phyloP scores from a whole-genome alignment of 2,329 filamentous ascomycete genomes.

The Ploettnerulaceae sp. region DNA sequence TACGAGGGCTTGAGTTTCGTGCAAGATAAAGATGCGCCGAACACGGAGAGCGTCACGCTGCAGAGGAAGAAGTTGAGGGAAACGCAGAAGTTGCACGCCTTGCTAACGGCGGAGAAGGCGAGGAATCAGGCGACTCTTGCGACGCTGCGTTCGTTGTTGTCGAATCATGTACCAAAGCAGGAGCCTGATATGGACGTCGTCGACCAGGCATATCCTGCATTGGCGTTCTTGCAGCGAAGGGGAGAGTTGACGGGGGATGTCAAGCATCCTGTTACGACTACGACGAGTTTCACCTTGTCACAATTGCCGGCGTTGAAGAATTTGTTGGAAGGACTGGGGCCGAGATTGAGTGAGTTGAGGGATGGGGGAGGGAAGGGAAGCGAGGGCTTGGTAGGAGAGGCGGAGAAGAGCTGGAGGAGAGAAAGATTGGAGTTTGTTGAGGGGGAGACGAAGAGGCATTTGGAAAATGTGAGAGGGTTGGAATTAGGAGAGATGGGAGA shows the following conservation, averaged over 20 bases:
- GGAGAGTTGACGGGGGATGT: conserved; percentile 48
- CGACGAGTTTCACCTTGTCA: conserved; percentile 71
- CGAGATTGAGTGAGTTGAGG: conserved; percentile 50
- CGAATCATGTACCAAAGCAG: conserved; percentile 41
- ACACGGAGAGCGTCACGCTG: conserved; percentile 62
- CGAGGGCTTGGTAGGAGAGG: conserved; percentile 33
- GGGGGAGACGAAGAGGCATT: conserved; percentile 66
- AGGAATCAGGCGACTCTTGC: conserved; percentile 67
- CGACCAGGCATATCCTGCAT: conserved; percentile 27
- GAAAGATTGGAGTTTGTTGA: conserved; percentile 82
- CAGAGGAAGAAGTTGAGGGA: conserved; percentile 72
- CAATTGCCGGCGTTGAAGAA: conserved; percentile 76
- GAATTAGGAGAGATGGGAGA: conserved; percentile 59
- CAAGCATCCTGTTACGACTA: conserved; percentile 59
- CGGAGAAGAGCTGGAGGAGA: conserved; percentile 56
- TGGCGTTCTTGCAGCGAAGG: conserved; percentile 55
- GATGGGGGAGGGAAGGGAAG: conserved; percentile 37
- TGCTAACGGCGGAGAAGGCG: conserved; percentile 63
- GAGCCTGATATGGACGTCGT: conserved; percentile 16
- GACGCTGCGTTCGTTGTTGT: conserved; percentile 57
- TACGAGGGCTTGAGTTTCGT: conserved; percentile 53
- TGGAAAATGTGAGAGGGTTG: conserved; percentile 65
- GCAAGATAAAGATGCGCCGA: conserved; percentile 43
- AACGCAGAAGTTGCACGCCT: conserved; percentile 68
- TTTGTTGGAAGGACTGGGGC: conserved; percentile 62